A percentile compares a stretch with the other conserved stretches of the same genome.
Conservation (phyloP, 1,139 yeast genomes). For the Lodderomyces beijingensis region DNA sequence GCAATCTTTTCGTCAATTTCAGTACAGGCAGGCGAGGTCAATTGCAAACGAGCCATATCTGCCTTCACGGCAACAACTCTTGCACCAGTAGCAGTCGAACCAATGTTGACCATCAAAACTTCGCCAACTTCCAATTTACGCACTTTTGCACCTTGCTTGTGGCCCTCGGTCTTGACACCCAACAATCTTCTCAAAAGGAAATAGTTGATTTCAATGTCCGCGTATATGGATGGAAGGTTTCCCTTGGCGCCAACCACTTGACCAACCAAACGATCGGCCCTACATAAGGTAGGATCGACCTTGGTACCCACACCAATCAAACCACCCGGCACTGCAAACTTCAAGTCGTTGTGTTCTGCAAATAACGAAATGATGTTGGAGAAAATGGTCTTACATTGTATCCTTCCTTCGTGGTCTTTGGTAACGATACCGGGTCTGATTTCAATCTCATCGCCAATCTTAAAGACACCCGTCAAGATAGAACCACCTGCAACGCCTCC, state of each 20-base stretch:
- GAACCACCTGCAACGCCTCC: conserved; percentile 99
- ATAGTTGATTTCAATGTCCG: conserved; percentile 96
- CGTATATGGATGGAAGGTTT: conserved; percentile 89
- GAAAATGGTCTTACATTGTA: conserved; percentile 93
- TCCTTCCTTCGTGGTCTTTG: conserved; percentile 87
- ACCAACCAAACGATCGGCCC: conserved; percentile 99
- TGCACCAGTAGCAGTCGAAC: conserved; percentile 99
- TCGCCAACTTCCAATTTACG: conserved; percentile 92
- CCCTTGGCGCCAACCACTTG: conserved; percentile 99
- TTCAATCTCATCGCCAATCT: conserved; percentile 96
- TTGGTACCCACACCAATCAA: conserved; percentile 99
- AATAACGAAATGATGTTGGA: conserved; percentile 90
- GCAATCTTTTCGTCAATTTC: conserved; percentile 98
- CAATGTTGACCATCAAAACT: conserved; percentile 97
- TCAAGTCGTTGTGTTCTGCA: conserved; percentile 96
- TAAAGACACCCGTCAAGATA: conserved; percentile 93
- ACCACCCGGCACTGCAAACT: conserved; percentile 99
- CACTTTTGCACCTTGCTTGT: conserved; percentile 90
- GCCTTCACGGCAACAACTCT: conserved; percentile 97
- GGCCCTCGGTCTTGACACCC: conserved; percentile 98
- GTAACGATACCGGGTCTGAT: conserved; percentile 98
- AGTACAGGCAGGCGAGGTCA: conserved; percentile 98
- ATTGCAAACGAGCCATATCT: conserved; percentile 97
- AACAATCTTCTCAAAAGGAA: conserved; percentile 93
- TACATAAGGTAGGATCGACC: conserved; percentile 97